Base-by-base conservation (phyloP, 768 basidiomycete genomes). In the Coprinellus aureogranulatus region DNA sequence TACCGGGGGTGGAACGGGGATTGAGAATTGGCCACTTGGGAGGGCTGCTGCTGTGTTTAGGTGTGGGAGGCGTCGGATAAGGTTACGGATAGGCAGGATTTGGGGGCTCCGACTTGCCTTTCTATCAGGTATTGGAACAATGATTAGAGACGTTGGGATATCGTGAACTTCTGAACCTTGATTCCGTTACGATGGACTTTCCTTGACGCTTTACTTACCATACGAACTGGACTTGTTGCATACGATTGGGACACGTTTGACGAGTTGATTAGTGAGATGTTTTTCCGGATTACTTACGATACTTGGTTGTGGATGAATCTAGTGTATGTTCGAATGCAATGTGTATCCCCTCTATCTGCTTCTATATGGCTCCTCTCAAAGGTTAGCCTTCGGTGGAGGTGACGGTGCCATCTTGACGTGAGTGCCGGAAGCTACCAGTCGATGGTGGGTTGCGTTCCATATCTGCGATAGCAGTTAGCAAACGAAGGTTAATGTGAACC, bases 361-460 rank as follows among this genome's bases (percentile, higher is more conserved):
- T n/a, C n/a, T n/a, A n/a, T n/a, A n/a, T n/a, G n/a, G n/a, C n/a
- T n/a, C n/a, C n/a, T n/a, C 23, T 27, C 46, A 71, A 37, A 73
- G 53, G 37, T 64, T 68, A 1, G 70, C 57, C 42, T 71, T 72
- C 1, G 68, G 64, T 8, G 62, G 62, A 9, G 75, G 50, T 2
- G 81, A 80, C 0, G 83, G 77, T 22, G 70, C 63, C 83, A 84
- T 83, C 59, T 83, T 84, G 54, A 79, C 74, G 47, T 85, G 83
- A 1, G 78, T 74, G 1, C 81, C 84, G 1, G 84, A 83, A 4
- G 77, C 79, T 10, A 82, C 78, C 3, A 86, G 68, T 14, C 82
- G 77, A 57, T 76, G 78, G 58, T 76, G 71, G 2, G 79, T 83
- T 10, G 67, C 67, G 54, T 80, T 84, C 85, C 84, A 86, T 28